Evolutionary conservation across 495 filamentous ascomycete species (phyloP), one percentile per base, ranked within the genome.

Genomic region (Penicillium mononematosum): DNA sequence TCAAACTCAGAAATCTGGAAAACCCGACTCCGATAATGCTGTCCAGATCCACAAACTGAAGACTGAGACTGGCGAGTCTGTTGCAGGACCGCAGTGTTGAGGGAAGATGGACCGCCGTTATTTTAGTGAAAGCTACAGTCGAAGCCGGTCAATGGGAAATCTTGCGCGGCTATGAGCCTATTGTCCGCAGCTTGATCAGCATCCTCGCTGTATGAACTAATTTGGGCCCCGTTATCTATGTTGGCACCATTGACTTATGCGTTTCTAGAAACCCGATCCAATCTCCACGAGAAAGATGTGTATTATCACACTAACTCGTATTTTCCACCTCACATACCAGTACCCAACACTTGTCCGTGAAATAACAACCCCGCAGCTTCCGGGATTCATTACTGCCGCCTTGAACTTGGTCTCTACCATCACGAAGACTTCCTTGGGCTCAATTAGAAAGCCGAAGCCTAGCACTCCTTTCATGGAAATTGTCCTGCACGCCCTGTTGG

Each of bases 271-370:
- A 82, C 83, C 74, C 1, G 90, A 94, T 62, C 83, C 88, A 4
- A 62, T 82, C n/a, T 79, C 85, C 9, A 84, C 83, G 5, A 90
- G 90, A 67, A 85, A 85, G 68, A 75, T 96, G 58, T 81, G 79
- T 65, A 77, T 95, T 31, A 82, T 94, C 53, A 83, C 88, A 25
- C 66, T 96, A 57, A 89, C 88, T 20, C 86, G 87, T 60, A 91
- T 95, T 54, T 96, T 90, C 78, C 78, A 85, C 52, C 78, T 92
- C 22, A 88, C 89, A 53, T 90, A 91, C 61, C 83, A 85, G 49
- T 88, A 91, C 72, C 88, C 85, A 39, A 91, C 88, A 17, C 78
- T 96, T 22, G 78, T 92, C n/a, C 79, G 91, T 61, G 91, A 96
- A 66, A 88, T 95, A 58, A 91, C 89, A 2, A 95, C 91, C 4